phyloP scores from a whole-genome alignment of 495 filamentous ascomycete species.

The Hypoxylon fuscum region DNA sequence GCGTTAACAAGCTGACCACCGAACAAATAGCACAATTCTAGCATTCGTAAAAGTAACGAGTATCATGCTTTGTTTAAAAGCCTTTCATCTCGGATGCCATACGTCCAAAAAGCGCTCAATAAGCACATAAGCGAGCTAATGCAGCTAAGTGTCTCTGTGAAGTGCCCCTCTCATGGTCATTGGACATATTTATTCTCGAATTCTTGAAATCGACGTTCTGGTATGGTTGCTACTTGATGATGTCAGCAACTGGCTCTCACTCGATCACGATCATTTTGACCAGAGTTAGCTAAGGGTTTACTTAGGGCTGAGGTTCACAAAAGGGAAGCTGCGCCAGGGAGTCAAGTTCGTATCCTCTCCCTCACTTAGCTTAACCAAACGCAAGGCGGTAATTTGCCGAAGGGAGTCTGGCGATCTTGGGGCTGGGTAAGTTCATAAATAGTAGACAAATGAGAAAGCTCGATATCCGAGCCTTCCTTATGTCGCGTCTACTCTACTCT shows the following conservation, averaged over 20 bases:
- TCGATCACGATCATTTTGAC: constrained; percentile 23
- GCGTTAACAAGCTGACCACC: constrained; percentile 21
- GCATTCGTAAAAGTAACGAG: constrained; percentile 3
- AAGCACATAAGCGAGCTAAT: constrained; percentile 19
- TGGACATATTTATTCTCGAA: no score
- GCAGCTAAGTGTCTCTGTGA: constrained; percentile 16
- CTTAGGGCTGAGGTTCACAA: constrained; percentile 9
- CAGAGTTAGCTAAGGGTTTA: constrained; percentile 13
- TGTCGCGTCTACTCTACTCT: background rate
- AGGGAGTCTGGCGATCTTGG: background rate
- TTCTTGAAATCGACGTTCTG: no score
- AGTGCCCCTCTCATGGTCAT: no score
- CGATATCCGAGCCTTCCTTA: background rate
- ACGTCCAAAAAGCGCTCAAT: constrained; percentile 4
- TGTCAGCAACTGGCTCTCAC: background rate
- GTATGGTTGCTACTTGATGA: no score
- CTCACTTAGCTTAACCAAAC: background rate
- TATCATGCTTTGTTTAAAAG: background rate
- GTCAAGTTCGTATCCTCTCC: constrained; percentile 10
- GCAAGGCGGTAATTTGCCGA: background rate
- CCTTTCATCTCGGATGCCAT: background rate
- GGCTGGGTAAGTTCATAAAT: background rate
- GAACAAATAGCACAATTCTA: constrained; percentile 17
- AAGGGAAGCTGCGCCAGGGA: background rate
- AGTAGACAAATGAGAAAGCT: constrained; percentile 2